Evolutionary conservation across 177 flowering plant genomes (phyloP).

Genomic region (Vitis hybrid): DNA sequence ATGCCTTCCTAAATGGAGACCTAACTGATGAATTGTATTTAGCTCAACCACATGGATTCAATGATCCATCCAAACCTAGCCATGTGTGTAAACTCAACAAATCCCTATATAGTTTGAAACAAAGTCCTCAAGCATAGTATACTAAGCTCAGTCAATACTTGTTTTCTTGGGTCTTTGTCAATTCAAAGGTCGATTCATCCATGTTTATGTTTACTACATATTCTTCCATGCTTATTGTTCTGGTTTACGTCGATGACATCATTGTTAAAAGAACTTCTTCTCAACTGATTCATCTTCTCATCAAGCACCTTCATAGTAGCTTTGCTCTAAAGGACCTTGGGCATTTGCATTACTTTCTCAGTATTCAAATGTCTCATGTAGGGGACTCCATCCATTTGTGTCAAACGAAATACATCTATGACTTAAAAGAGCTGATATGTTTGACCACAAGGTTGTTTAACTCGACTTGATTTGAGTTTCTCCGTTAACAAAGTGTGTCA

Average conservation of each 20-base stretch:
- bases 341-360: neutral
- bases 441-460: neutral
- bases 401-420: neutral
- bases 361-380: neutral
- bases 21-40: neutral
- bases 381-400: neutral
- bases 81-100: neutral
- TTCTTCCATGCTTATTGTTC: no score
- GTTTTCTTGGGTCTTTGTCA: neutral
- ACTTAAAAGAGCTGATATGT: neutral
- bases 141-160: no score
- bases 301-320: neutral
- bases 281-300: rapidly evolving
- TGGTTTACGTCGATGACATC: neutral
- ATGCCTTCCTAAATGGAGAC: neutral
- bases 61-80: neutral
- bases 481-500: neutral
- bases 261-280: neutral
- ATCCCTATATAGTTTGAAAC: neutral
- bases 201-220: neutral
- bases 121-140: neutral
- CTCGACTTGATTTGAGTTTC: neutral
- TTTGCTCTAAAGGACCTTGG: neutral
- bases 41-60: neutral
- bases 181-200: neutral